These are phyloP conservation scores for Ophiocordyceps camponoti-floridani DNA, from an alignment of 2,329 filamentous ascomycete genomes.

Conservation along the genomic window DNA sequence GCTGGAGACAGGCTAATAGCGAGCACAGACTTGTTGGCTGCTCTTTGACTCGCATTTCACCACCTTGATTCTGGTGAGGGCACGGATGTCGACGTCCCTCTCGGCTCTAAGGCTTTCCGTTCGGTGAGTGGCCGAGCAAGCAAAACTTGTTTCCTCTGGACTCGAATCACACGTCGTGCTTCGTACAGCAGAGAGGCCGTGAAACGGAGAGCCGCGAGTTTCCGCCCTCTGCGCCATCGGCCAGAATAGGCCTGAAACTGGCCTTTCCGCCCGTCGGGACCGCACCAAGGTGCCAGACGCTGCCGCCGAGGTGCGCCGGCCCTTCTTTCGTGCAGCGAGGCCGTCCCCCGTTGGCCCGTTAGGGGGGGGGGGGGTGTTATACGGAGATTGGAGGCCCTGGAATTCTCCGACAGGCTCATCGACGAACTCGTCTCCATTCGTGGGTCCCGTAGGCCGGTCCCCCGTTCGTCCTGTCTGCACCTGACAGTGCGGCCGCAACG, in stretches of 20 bases:
- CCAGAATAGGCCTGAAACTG: neutral
- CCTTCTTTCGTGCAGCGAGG: too few relatives aligned
- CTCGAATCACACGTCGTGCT: neutral
- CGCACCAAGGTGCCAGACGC: neutral
- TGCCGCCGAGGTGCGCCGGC: neutral
- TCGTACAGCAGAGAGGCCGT: neutral
- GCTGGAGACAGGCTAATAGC: too few relatives aligned
- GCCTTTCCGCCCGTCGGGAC: neutral
- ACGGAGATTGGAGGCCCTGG: too few relatives aligned
- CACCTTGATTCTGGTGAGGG: neutral
- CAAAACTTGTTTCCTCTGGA: too few relatives aligned
- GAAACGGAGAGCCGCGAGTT: neutral
- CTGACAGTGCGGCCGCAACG: neutral
- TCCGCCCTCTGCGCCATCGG: neutral
- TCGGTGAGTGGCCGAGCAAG: neutral
- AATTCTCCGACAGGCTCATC: neutral
- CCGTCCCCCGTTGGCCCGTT: too few relatives aligned
- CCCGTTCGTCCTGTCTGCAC: constrained; percentile 1
- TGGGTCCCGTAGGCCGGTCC: neutral
- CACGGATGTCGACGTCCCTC: neutral
- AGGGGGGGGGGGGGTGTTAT: too few relatives aligned
- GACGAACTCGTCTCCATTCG: neutral
- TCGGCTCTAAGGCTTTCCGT: neutral
- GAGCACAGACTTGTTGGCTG: neutral
- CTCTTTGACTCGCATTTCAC: neutral